Percentiles rank a stretch among this genome's conserved stretches.
Evolutionary conservation across 228 moss, liverwort and hornwort species (phyloP).

Genomic region (Sphagnum fallax): DNA sequence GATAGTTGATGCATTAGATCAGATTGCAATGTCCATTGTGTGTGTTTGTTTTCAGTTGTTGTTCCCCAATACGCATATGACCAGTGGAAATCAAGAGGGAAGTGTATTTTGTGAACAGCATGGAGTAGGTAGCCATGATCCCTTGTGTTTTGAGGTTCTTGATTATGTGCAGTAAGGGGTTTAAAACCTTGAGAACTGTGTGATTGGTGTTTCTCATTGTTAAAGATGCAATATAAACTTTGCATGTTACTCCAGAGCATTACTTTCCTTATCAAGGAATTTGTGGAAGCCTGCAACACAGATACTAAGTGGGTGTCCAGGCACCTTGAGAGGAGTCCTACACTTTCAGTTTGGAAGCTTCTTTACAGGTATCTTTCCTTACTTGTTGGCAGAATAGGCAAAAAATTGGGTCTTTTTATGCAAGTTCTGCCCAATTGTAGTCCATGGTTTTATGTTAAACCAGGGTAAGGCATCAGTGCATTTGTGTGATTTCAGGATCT

Average conservation of each 20-base stretch:
- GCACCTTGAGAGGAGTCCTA: too few relatives aligned
- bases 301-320: too few relatives aligned
- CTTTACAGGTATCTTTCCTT: slow-evolving; percentile 61
- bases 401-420: slow-evolving; percentile 88
- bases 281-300: not conserved
- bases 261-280: not conserved
- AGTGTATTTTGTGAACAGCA: too few relatives aligned
- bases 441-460: slow-evolving; percentile 46
- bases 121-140: too few relatives aligned
- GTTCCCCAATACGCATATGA: not conserved
- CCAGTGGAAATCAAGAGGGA: not conserved
- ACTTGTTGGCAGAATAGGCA: slow-evolving; percentile 70
- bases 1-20: too few relatives aligned
- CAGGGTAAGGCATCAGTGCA: slow-evolving; percentile 38
- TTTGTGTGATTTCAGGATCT: too few relatives aligned
- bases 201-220: not conserved
- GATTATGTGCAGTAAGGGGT: too few relatives aligned
- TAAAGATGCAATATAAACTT: not conserved
- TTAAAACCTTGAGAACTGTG: too few relatives aligned
- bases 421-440: slow-evolving; percentile 85
- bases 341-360: too few relatives aligned
- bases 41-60: too few relatives aligned
- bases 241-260: not conserved
- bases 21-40: too few relatives aligned
- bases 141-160: too few relatives aligned